Evolutionary conservation across 2,329 filamentous ascomycete species (phyloP).

Genomic region (Amylocarpus encephaloides): DNA sequence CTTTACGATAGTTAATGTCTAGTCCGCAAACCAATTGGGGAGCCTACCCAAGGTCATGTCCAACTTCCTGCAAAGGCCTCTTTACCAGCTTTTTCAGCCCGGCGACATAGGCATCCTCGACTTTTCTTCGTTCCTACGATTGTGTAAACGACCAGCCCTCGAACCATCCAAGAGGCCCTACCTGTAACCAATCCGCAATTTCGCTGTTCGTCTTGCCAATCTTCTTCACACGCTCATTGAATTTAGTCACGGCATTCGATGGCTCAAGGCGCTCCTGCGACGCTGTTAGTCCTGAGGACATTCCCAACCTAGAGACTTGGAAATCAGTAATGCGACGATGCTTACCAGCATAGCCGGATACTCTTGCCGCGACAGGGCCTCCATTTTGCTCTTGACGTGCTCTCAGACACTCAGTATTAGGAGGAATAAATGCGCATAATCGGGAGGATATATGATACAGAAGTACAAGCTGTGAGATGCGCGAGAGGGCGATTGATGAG

Average conservation of each 20-base stretch:
- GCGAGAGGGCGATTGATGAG: conserved; percentile 5
- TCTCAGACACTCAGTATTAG: conserved; percentile 19
- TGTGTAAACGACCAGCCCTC: conserved; percentile 20
- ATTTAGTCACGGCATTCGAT: conserved; percentile 68
- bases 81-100: conserved; percentile 74
- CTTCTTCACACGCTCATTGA: conserved; percentile 82
- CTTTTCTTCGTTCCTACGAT: conserved; percentile 75
- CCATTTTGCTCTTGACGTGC: conserved; percentile 44
- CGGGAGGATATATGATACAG: conserved; percentile 17
- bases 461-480: conserved; percentile 9
- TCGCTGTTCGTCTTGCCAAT: conserved; percentile 82
- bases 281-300: conserved; percentile 18
- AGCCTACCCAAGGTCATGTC: conserved; percentile 79
- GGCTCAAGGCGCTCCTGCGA: conserved; percentile 73
- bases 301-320: not conserved
- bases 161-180: conserved; percentile 36
- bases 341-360: conserved; percentile 93
- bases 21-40: conserved; percentile 1
- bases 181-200: conserved; percentile 95
- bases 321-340: conserved; percentile 22
- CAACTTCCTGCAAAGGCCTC: conserved; percentile 66
- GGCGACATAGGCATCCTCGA: conserved; percentile 85
- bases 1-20: conserved; percentile 42
- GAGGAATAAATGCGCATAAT: conserved; percentile 27
- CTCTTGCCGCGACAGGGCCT: conserved; percentile 75